Conservation (phyloP, 192 early-diverging fungal species). For the Chytriomyces sp. region DNA sequence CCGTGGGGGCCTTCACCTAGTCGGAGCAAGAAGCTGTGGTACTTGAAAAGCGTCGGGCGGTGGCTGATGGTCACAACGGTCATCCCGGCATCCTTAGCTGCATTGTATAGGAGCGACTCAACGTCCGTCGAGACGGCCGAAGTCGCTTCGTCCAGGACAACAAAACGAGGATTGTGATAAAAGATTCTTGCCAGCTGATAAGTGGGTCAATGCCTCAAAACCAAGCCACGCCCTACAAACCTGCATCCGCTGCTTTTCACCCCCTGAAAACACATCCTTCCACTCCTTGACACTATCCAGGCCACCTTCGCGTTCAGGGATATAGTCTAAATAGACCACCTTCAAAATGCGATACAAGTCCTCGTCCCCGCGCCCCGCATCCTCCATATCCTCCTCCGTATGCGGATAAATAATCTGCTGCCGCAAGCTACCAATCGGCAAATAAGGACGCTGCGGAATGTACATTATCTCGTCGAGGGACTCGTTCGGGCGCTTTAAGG, state of each 20-base stretch:
- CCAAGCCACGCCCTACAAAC: conserved; percentile 37
- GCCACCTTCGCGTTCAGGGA: conserved; percentile 63
- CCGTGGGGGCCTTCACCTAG: conserved; percentile 45
- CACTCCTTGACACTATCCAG: conserved; percentile 59
- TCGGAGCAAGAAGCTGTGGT: conserved; percentile 64
- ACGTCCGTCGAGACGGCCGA: conserved; percentile 92
- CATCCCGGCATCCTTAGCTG: conserved; percentile 65
- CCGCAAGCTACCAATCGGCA: conserved; percentile 88
- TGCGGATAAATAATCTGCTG: conserved; percentile 98
- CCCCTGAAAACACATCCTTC: conserved; percentile 90
- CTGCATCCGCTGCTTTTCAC: conserved; percentile 67
- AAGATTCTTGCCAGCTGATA: conserved; percentile 95
- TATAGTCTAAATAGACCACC: conserved; percentile 80
- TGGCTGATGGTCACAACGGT: conserved; percentile 93
- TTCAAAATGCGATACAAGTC: conserved; percentile 79
- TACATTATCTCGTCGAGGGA: conserved; percentile 85
- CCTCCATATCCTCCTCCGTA: conserved; percentile 57
- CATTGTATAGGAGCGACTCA: conserved; percentile 82
- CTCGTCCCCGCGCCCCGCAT: conserved; percentile 69
- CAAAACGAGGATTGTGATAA: conserved; percentile 94
- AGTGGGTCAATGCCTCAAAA: conserved; percentile 18
- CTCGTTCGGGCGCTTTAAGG: conserved; percentile 41
- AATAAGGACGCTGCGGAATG: conserved; percentile 97
- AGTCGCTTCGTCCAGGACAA: conserved; percentile 96
- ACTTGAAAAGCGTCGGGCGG: conserved; percentile 92